phyloP scores from a whole-genome alignment of 768 basidiomycete genomes.

The Russula lepida region DNA sequence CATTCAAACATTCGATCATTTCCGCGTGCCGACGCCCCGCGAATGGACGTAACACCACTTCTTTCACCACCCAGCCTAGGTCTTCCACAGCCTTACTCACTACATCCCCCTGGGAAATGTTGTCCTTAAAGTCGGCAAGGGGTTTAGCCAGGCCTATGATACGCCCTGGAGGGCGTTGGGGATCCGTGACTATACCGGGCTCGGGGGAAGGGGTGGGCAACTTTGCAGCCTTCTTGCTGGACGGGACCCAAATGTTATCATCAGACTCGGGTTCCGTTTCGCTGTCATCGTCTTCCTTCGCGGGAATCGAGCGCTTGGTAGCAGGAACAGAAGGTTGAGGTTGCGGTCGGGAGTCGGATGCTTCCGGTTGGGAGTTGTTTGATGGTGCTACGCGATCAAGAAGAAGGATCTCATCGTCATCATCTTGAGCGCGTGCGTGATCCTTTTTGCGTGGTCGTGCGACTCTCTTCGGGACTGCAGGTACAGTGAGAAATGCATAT shows the following conservation, averaged over 20 bases:
- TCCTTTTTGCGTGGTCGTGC: conserved; percentile 50
- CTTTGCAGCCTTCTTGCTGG: conserved; percentile 19
- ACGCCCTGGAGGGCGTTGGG: conserved; percentile 53
- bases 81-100: conserved; percentile 84
- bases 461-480: conserved; percentile 55
- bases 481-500: not conserved
- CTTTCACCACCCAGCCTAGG: conserved; percentile 57
- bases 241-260: conserved; percentile 30
- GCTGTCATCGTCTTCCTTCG: conserved; percentile 31
- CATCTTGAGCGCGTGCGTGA: conserved; percentile 53
- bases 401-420: conserved; percentile 28
- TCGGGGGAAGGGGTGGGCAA: conserved; percentile 21
- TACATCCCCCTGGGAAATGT: conserved; percentile 64
- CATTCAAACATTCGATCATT: conserved; percentile 64
- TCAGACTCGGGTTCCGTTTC: conserved; percentile 48
- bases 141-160: conserved; percentile 72
- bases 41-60: conserved; percentile 66
- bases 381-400: conserved; percentile 13
- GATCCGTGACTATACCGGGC: conserved; percentile 32
- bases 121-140: conserved; percentile 65
- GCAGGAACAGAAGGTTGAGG: not conserved
- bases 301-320: conserved; percentile 23
- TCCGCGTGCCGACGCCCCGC: conserved; percentile 55
- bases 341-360: conserved; percentile 15
- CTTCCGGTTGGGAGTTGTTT: conserved; percentile 25